A percentile compares a stretch with the other conserved stretches of the same genome.
Evolutionary conservation across 805 yeast genomes (phyloP).

Genomic region (Candida qinlingensis): DNA sequence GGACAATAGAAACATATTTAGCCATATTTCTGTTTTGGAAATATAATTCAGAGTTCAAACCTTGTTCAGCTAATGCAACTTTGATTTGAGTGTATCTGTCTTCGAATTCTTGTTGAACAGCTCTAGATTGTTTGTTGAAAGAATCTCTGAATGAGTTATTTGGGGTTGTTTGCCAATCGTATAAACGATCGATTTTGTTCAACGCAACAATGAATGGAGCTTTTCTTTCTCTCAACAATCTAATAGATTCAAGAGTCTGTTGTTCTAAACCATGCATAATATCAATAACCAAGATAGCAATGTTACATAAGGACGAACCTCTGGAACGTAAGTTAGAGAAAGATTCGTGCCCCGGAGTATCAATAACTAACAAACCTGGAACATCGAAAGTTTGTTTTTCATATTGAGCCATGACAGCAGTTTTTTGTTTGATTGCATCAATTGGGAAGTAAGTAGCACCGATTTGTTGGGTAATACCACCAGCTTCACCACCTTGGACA

Average conservation of each 20-base stretch:
- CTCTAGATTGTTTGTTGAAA: slow-evolving; percentile 67
- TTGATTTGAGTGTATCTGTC: slow-evolving; percentile 81
- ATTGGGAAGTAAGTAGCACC: slow-evolving; percentile 99
- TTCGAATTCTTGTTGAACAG: slow-evolving; percentile 90
- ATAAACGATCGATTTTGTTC: slow-evolving; percentile 95
- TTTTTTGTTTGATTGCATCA: slow-evolving; percentile 85
- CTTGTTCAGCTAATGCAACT: slow-evolving; percentile 93
- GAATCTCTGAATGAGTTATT: slow-evolving; percentile 97
- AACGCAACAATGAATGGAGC: slow-evolving; percentile 97
- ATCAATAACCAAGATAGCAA: slow-evolving; percentile 96
- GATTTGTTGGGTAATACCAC: slow-evolving; percentile 99
- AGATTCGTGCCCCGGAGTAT: slow-evolving; percentile 99
- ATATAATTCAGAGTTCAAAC: slow-evolving; percentile 94
- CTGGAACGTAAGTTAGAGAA: slow-evolving; percentile 95
- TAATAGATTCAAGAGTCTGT: slow-evolving; percentile 92
- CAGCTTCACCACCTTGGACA: slow-evolving; percentile 99
- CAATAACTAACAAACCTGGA: slow-evolving; percentile 94
- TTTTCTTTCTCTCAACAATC: slow-evolving; percentile 89
- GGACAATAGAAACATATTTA: slow-evolving; percentile 91
- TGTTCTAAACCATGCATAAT: slow-evolving; percentile 99
- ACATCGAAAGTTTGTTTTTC: slow-evolving; percentile 87
- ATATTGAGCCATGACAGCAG: slow-evolving; percentile 82
- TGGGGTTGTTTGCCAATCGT: slow-evolving; percentile 88
- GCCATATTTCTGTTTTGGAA: slow-evolving; percentile 92
- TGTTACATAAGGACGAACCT: slow-evolving; percentile 98